A percentile compares a stretch with the other conserved stretches of the same genome.
phyloP scores from a whole-genome alignment of 1,284 basidiomycete species.

The Vanrija humicola region DNA sequence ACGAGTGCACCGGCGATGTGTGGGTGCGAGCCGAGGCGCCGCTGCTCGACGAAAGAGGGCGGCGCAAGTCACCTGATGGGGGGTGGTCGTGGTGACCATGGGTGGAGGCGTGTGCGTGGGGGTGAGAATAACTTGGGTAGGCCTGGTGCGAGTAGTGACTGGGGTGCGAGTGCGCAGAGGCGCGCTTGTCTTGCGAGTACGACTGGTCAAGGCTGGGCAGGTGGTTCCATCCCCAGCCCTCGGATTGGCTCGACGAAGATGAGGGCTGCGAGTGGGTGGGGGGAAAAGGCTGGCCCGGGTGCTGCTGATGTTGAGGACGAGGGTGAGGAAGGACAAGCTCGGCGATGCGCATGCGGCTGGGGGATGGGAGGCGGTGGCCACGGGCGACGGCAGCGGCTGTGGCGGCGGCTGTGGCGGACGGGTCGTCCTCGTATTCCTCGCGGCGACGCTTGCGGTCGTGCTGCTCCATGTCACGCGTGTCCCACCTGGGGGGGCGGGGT shows the following conservation, averaged over 20 bases:
- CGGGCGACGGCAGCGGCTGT: background rate
- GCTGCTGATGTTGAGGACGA: background rate
- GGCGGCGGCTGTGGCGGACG: background rate
- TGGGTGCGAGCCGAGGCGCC: background rate
- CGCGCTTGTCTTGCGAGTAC: too few species aligned
- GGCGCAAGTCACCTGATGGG: conserved; percentile 1
- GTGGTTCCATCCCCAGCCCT: conserved; percentile 3
- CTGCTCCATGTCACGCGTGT: conserved; percentile 1
- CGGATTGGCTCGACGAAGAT: background rate
- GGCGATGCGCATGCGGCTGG: conserved; percentile 16
- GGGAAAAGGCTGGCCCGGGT: background rate
- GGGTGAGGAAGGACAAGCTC: conserved; percentile 13
- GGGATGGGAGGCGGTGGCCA: conserved; percentile 9
- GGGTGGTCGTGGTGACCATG: background rate
- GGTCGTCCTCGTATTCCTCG: conserved; percentile 8
- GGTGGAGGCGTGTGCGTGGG: conserved; percentile 3
- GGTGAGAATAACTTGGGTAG: background rate
- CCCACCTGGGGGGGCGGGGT: conserved; percentile 3
- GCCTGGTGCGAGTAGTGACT: background rate
- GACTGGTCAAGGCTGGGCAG: background rate
- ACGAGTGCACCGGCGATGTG: conserved; percentile 9
- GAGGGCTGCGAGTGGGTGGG: background rate
- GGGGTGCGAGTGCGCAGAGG: background rate
- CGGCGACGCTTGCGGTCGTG: conserved; percentile 10
- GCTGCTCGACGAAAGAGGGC: conserved; percentile 10